A percentile compares a stretch with the other conserved stretches of the same genome.
Conservation (phyloP, 345 rosid species). For the Salix brachista region DNA sequence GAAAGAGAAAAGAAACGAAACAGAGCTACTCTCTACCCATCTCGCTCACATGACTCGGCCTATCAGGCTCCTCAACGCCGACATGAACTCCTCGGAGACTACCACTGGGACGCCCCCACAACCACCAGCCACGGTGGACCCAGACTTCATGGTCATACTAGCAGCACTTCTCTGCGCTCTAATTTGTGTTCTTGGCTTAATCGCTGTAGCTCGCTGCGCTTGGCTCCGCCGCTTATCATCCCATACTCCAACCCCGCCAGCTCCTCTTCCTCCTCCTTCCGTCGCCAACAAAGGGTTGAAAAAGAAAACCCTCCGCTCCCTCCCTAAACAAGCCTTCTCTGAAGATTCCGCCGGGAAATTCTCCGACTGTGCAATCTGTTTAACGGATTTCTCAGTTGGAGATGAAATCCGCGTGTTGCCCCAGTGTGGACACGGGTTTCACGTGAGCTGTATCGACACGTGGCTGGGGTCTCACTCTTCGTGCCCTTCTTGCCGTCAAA, state of each 20-base stretch:
- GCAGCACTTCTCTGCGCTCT: conserved; percentile 89
- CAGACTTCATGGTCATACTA: conserved; percentile 74
- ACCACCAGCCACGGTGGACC: conserved; percentile 35
- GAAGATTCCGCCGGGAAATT: conserved; percentile 40
- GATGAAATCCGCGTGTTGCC: conserved; percentile 83
- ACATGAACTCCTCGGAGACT: conserved; percentile 39
- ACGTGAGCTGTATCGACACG: conserved; percentile 77
- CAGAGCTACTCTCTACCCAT: conserved; percentile 5
- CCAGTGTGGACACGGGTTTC: conserved; percentile 89
- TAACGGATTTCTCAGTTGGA: conserved; percentile 59
- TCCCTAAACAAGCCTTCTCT: conserved; percentile 60
- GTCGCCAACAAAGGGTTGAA: conserved; percentile 74
- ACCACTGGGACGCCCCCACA: conserved; percentile 6
- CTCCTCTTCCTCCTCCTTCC: conserved; percentile 27
- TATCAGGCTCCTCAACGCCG: conserved; percentile 47
- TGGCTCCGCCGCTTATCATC: conserved; percentile 80
- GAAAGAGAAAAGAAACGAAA: neutral
- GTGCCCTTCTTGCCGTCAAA: conserved; percentile 91
- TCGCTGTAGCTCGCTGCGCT: conserved; percentile 79
- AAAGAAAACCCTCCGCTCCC: conserved; percentile 71
- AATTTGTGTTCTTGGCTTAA: conserved; percentile 75
- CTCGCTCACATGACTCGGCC: conserved; percentile 64
- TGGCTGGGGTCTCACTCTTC: conserved; percentile 95
- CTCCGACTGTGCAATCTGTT: conserved; percentile 81
- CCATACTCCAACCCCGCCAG: conserved; percentile 8